Percentiles rank a stretch among this genome's conserved stretches.
phyloP scores from a whole-genome alignment of 352 stramenopile species.

The Lagenidium giganteum region DNA sequence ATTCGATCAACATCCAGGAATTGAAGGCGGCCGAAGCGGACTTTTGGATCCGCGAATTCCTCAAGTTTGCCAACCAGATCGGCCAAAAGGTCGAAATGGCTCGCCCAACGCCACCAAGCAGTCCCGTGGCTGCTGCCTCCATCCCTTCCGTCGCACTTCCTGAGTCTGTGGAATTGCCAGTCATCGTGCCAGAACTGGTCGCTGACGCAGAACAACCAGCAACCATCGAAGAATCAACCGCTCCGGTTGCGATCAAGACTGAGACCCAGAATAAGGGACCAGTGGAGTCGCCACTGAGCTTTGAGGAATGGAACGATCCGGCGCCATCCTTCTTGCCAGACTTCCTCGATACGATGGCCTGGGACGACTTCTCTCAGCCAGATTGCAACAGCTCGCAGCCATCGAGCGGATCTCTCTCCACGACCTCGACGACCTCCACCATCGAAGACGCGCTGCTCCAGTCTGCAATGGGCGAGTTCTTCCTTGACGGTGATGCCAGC shows the following conservation, averaged over 20 bases:
- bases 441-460: slow-evolving; percentile 28
- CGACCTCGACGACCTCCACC: not conserved
- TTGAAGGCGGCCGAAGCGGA: slow-evolving; percentile 61
- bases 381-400: slow-evolving; percentile 18
- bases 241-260: no score
- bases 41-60: slow-evolving; percentile 68
- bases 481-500: slow-evolving; percentile 49
- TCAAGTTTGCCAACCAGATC: slow-evolving; percentile 61
- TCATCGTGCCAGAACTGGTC: not conserved
- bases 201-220: not conserved
- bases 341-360: slow-evolving; percentile 36
- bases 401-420: slow-evolving; percentile 7
- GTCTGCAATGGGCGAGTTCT: slow-evolving; percentile 47
- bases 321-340: slow-evolving; percentile 23
- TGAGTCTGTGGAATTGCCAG: no score
- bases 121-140: not conserved
- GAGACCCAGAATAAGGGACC: no score
- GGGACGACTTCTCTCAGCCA: slow-evolving; percentile 38
- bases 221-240: not conserved
- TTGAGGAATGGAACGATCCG: slow-evolving; percentile 51
- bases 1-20: slow-evolving; percentile 52
- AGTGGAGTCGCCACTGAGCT: slow-evolving; percentile 40
- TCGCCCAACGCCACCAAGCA: slow-evolving; percentile 2
- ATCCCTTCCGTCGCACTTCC: not conserved
- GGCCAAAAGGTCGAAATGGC: slow-evolving; percentile 38